Percentiles rank a stretch among this genome's conserved stretches.
Evolutionary conservation across 2,329 filamentous ascomycete genomes (phyloP).

Genomic region (Pseudogymnoascus sp.): DNA sequence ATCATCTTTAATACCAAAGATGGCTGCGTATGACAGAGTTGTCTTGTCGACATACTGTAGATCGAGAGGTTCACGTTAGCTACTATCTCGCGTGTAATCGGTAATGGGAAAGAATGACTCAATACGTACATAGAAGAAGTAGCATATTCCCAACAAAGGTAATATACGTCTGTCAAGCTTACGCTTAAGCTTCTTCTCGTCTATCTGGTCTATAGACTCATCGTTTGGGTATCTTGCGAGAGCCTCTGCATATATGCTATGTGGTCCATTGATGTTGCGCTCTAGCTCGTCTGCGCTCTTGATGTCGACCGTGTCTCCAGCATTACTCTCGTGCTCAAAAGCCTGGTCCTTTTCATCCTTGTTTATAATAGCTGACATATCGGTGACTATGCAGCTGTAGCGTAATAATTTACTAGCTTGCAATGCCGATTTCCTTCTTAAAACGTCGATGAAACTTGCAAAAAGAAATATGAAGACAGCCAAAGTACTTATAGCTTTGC

Average conservation of each 20-base stretch:
- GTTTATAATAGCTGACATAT: background rate
- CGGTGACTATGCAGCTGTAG: background rate
- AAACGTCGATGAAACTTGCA: background rate
- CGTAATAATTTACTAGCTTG: background rate
- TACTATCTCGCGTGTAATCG: background rate
- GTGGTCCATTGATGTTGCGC: background rate
- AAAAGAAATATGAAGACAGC: background rate
- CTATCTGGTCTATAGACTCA: conserved; percentile 31
- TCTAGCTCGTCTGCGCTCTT: background rate
- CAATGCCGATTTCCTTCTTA: no score
- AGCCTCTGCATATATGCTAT: background rate
- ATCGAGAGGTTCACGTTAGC: background rate
- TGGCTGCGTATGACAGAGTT: conserved; percentile 49
- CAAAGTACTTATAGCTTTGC: background rate
- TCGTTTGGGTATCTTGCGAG: conserved; percentile 16
- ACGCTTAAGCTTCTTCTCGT: conserved; percentile 30
- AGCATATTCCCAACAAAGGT: conserved; percentile 34
- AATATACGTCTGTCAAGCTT: conserved; percentile 35
- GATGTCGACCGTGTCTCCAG: background rate
- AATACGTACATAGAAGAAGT: conserved; percentile 17
- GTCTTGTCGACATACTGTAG: conserved; percentile 43
- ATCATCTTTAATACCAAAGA: conserved; percentile 53
- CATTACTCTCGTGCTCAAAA: background rate
- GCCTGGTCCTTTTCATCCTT: background rate
- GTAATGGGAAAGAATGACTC: background rate